Evolutionary conservation across 2,329 filamentous ascomycete species (phyloP).

Genomic region (Ascochyta pisi): DNA sequence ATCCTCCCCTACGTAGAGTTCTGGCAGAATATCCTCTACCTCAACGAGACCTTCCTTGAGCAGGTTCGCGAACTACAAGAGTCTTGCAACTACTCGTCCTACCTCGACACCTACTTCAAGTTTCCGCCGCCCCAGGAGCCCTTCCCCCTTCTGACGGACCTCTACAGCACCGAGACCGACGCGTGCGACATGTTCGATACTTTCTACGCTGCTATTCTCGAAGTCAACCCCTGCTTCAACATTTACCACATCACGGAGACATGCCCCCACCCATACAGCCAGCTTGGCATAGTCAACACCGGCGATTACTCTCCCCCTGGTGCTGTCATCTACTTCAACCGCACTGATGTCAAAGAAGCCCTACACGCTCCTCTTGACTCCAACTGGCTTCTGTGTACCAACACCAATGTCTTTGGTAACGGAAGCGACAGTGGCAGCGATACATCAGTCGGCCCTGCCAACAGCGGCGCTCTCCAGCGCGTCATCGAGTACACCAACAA

Average conservation of each 20-base stretch:
- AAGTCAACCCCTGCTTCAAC: conserved; percentile 60
- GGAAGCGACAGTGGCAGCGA: conserved; percentile 42
- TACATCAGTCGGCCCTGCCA: conserved; percentile 48
- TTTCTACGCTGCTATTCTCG: conserved; percentile 49
- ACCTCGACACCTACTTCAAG: conserved; percentile 43
- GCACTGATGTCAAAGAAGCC: conserved; percentile 58
- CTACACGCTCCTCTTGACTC: conserved; percentile 56
- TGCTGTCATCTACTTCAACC: conserved; percentile 58
- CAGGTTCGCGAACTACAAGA: conserved; percentile 43
- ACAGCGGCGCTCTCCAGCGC: conserved; percentile 52
- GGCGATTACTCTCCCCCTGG: conserved; percentile 51
- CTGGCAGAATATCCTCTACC: conserved; percentile 51
- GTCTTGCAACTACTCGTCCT: conserved; percentile 33
- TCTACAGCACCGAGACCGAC: conserved; percentile 28
- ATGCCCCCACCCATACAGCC: conserved; percentile 53
- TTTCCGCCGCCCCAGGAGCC: conserved; percentile 49
- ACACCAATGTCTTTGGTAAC: conserved; percentile 52
- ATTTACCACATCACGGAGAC: conserved; percentile 56
- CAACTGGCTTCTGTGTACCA: conserved; percentile 53
- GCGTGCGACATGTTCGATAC: conserved; percentile 52
- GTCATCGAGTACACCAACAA: conserved; percentile 62
- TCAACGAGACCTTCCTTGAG: conserved; percentile 53
- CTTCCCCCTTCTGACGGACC: conserved; percentile 41
- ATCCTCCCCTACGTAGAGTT: conserved; percentile 48
- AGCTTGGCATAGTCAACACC: conserved; percentile 48